Conservation (phyloP, 768 basidiomycete genomes). For the Suillus ampliporus region DNA sequence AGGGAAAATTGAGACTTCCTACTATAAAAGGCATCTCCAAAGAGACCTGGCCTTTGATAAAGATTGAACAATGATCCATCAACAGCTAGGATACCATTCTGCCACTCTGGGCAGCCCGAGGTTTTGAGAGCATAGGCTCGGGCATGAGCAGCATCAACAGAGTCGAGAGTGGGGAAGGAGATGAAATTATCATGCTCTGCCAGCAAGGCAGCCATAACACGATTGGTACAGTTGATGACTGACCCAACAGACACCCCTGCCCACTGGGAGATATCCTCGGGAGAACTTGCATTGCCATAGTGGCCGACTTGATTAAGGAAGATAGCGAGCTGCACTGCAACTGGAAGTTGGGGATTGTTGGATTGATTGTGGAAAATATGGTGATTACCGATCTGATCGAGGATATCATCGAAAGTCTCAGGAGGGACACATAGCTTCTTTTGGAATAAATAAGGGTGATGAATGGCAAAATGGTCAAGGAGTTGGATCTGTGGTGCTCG, state of each 20-base stretch:
- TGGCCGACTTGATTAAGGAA: not conserved
- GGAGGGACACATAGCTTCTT: conserved; percentile 31
- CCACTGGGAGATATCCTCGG: conserved; percentile 21
- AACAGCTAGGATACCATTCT: conserved; percentile 41
- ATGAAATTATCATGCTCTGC: conserved; percentile 19
- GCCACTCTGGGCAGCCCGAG: conserved; percentile 41
- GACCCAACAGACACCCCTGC: conserved; percentile 22
- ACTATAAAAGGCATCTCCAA: conserved; percentile 19
- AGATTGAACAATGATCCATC: conserved; percentile 40
- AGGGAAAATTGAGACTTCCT: conserved; percentile 23
- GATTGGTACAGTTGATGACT: conserved; percentile 22
- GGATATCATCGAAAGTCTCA: conserved; percentile 29
- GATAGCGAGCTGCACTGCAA: conserved; percentile 1
- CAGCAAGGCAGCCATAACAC: conserved; percentile 20
- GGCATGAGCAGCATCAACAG: conserved; percentile 21
- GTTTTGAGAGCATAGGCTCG: conserved; percentile 35
- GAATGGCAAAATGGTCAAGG: conserved; percentile 3
- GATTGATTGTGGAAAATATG: not conserved
- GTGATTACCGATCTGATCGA: conserved; percentile 3
- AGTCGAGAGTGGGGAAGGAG: conserved; percentile 4
- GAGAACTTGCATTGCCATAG: conserved; percentile 4
- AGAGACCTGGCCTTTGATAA: conserved; percentile 14
- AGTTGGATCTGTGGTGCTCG: conserved; percentile 11
- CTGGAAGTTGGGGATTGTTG: not conserved
- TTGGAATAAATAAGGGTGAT: conserved; percentile 30